Conservation (phyloP, 2,329 filamentous ascomycete species). For the Penicillium rolfsii region DNA sequence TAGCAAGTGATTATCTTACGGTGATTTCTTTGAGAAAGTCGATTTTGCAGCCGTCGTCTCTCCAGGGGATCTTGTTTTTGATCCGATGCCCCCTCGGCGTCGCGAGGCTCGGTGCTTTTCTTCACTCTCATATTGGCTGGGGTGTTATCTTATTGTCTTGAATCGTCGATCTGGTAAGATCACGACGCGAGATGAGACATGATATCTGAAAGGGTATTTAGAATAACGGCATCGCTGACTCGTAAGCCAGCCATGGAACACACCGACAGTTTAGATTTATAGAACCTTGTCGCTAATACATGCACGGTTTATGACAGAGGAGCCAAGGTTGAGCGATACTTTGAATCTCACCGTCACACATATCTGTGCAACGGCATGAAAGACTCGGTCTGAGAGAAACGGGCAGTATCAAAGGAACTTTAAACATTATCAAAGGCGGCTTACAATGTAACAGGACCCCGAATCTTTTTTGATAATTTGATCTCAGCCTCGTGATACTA, state of each 20-base stretch:
- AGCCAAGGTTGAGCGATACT: not conserved
- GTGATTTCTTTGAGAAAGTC: constrained; percentile 40
- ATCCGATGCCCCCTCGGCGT: constrained; percentile 12
- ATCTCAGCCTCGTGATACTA: constrained; percentile 19
- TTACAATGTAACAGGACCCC: not conserved
- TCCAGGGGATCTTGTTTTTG: constrained; percentile 38
- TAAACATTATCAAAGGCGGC: constrained; percentile 1
- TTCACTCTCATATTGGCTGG: constrained; percentile 16
- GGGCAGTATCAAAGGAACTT: not conserved
- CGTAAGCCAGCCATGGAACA: not conserved
- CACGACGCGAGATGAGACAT: not conserved
- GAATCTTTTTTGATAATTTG: too few species aligned
- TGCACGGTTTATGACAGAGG: not conserved
- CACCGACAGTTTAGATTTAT: not conserved
- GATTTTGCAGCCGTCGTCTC: constrained; percentile 37
- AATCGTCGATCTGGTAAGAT: not conserved
- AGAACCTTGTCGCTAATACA: not conserved
- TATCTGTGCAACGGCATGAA: constrained; percentile 24
- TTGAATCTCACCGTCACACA: constrained; percentile 31
- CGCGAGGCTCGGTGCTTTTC: constrained; percentile 10
- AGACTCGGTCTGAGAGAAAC: constrained; percentile 18
- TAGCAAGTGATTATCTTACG: constrained; percentile 23
- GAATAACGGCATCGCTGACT: not conserved
- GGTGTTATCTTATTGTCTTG: not conserved
- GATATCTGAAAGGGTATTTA: not conserved